These are phyloP conservation scores for Umbellularia californica DNA, from an alignment of 164 flowering plant genomes.

Conservation along the genomic window DNA sequence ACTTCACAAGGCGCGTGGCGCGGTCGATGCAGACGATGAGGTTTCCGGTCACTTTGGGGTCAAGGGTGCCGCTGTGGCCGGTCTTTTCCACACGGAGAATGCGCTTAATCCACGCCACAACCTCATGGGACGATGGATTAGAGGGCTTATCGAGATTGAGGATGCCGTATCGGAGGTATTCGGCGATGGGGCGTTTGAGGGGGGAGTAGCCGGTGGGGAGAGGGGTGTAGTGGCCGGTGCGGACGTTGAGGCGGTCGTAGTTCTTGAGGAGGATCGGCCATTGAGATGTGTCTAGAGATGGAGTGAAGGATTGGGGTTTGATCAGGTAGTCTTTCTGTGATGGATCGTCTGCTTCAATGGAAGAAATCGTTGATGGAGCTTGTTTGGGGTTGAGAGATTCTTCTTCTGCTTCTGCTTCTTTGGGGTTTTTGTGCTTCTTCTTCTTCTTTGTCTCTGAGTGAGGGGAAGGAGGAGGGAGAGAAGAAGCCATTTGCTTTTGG, in stretches of 20 bases:
- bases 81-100: constrained; percentile 65
- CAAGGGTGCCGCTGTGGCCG: constrained; percentile 76
- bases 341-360: constrained; percentile 3
- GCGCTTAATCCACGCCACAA: constrained; percentile 79
- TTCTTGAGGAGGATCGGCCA: constrained; percentile 84
- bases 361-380: neutral
- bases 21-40: constrained; percentile 73
- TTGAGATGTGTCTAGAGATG: constrained; percentile 57
- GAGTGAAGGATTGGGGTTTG: constrained; percentile 71
- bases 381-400: neutral
- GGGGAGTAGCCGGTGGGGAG: constrained; percentile 65
- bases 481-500: no score
- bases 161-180: constrained; percentile 64
- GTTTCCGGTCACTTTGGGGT: constrained; percentile 78
- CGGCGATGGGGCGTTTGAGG: constrained; percentile 61
- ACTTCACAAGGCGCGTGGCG: constrained; percentile 71
- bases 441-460: constrained; percentile 31
- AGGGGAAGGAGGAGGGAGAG: neutral
- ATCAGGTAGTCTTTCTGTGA: constrained; percentile 33
- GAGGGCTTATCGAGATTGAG: constrained; percentile 75
- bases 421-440: constrained; percentile 16
- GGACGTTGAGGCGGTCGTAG: constrained; percentile 71
- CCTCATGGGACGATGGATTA: constrained; percentile 80
- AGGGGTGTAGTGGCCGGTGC: constrained; percentile 78
- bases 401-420: neutral